Evolutionary conservation across 2,329 filamentous ascomycete genomes (phyloP).

Genomic region (Colletotrichum limetticola): DNA sequence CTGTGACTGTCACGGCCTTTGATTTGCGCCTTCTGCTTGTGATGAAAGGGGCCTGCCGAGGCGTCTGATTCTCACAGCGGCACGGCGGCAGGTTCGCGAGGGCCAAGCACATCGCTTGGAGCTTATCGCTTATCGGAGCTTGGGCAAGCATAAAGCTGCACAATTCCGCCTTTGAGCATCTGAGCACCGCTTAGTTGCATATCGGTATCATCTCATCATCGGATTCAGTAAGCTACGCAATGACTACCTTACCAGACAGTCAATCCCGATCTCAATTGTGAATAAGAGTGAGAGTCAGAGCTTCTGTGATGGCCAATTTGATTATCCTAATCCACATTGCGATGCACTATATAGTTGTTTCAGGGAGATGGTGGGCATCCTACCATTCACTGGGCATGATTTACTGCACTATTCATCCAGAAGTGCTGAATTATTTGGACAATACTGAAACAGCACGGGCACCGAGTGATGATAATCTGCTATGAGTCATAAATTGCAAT

Average conservation of each 20-base stretch:
- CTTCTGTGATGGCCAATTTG: too few relatives aligned
- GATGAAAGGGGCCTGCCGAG: slow-evolving; percentile 1
- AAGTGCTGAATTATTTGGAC: too few relatives aligned
- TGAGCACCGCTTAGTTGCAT: background rate
- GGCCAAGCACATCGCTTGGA: background rate
- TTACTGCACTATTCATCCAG: too few relatives aligned
- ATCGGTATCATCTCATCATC: background rate
- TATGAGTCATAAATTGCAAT: too few relatives aligned
- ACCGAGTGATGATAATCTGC: too few relatives aligned
- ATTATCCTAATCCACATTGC: too few relatives aligned
- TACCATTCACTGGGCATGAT: too few relatives aligned
- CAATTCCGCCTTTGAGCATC: background rate
- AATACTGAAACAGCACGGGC: too few relatives aligned
- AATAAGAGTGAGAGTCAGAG: too few relatives aligned
- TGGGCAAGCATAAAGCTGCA: background rate
- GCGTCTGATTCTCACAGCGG: slow-evolving; percentile 8
- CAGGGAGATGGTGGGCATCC: too few relatives aligned
- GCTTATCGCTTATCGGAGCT: slow-evolving; percentile 1
- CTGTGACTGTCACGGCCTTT: background rate
- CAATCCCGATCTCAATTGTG: too few relatives aligned
- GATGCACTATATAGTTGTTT: too few relatives aligned
- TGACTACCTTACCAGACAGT: background rate
- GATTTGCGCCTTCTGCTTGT: background rate
- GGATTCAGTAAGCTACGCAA: background rate
- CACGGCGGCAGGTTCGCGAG: slow-evolving; percentile 1